A percentile compares a stretch with the other conserved stretches of the same genome.
Conservation (phyloP, 139 green algal genomes). For the Asterochloris erici region DNA sequence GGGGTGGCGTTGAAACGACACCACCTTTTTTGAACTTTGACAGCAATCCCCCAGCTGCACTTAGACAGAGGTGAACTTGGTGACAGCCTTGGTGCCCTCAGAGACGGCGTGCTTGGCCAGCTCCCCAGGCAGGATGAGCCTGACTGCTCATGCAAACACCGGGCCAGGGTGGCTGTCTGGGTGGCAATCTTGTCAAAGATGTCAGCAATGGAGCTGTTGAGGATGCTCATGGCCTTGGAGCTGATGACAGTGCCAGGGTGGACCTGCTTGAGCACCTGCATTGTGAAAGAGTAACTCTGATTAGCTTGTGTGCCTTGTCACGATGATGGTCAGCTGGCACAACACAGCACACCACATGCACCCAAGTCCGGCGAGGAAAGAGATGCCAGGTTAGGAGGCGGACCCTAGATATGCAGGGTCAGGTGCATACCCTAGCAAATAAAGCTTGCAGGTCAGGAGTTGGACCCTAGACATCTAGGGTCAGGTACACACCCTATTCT, state of each 20-base stretch:
- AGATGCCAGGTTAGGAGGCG: no score
- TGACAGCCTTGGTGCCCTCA: slow-evolving; percentile 87
- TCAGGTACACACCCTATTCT: no score
- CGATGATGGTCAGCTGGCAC: no score
- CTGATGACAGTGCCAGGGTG: slow-evolving; percentile 96
- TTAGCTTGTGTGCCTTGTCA: no score
- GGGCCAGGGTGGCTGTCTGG: slow-evolving; percentile 51
- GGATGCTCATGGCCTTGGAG: slow-evolving; percentile 97
- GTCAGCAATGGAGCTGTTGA: slow-evolving; percentile 91
- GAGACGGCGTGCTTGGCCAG: slow-evolving; percentile 85
- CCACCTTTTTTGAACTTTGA: background rate
- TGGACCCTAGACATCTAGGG: no score
- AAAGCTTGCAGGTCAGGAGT: no score
- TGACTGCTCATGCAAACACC: slow-evolving; percentile 77
- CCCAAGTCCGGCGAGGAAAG: no score
- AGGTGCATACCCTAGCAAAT: no score
- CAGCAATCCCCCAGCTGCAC: background rate
- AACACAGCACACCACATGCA: no score
- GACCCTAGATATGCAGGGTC: no score
- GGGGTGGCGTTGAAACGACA: slow-evolving; percentile 16
- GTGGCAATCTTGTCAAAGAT: slow-evolving; percentile 88
- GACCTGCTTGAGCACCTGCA: slow-evolving; percentile 40
- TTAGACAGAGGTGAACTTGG: slow-evolving; percentile 83
- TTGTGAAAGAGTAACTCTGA: no score
- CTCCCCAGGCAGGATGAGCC: slow-evolving; percentile 73